phyloP scores from a whole-genome alignment of 2,329 filamentous ascomycete species.

The Aureobasidium sp. region DNA sequence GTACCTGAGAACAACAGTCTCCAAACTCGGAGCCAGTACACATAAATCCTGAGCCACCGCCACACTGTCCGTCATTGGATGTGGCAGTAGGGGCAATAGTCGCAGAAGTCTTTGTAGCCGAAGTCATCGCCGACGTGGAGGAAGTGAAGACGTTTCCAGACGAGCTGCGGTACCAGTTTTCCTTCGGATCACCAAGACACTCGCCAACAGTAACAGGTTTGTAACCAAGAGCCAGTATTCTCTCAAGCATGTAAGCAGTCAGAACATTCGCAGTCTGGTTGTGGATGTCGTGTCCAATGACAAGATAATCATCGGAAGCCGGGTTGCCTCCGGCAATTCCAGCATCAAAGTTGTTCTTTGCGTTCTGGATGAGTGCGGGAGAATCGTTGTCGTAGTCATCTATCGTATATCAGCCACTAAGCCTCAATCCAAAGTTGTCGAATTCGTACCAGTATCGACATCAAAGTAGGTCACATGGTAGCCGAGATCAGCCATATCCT shows the following conservation, averaged over 20 bases:
- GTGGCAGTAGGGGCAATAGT: background rate
- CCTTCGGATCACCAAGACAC: constrained; percentile 37
- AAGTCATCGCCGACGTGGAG: background rate
- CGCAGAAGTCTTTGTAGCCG: constrained; percentile 14
- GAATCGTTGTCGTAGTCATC: constrained; percentile 49
- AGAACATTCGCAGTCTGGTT: constrained; percentile 37
- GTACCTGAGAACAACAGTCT: constrained; percentile 7
- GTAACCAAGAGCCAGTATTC: constrained; percentile 32
- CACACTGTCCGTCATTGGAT: constrained; percentile 6
- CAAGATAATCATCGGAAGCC: constrained; percentile 35
- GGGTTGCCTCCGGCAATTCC: constrained; percentile 31
- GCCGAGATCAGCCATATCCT: constrained; percentile 37
- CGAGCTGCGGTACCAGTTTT: constrained; percentile 42
- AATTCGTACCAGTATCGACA: constrained; percentile 44
- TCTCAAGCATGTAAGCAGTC: constrained; percentile 38
- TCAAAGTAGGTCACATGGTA: constrained; percentile 56
- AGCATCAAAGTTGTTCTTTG: constrained; percentile 45
- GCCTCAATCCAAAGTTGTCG: background rate
- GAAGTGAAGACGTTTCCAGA: constrained; percentile 13
- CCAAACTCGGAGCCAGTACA: constrained; percentile 13
- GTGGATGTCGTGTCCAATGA: constrained; percentile 47
- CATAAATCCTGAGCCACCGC: constrained; percentile 9
- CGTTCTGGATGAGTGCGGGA: constrained; percentile 42
- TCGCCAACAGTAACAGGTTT: constrained; percentile 40
- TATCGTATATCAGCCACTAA: background rate